Base-by-base conservation (phyloP, 2,329 filamentous ascomycete genomes). In the Ophiostoma angusticollis region DNA sequence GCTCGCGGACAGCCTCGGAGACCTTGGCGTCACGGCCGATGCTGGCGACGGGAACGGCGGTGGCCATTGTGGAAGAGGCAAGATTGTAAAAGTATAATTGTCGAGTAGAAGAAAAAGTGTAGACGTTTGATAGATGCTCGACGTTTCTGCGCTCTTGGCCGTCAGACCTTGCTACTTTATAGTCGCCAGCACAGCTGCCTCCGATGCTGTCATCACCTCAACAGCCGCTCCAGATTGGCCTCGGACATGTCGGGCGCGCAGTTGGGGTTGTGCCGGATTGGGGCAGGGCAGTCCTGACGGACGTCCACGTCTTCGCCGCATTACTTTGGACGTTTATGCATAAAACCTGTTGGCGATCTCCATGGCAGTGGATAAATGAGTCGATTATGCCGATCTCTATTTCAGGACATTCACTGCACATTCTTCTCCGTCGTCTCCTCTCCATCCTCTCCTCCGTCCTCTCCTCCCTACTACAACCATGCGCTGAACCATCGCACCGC, bases 401-500 rank as follows among this genome's bases (percentile, higher is more conserved):
- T 18, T 11, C 30, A 3, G 6, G 8, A 12, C 6, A 6, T 17
- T 8, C 32, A n/a, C n/a, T n/a, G n/a, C n/a, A n/a, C n/a, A n/a
- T n/a, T n/a, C n/a, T n/a, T n/a, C n/a, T n/a, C n/a, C n/a, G n/a
- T n/a, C n/a, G n/a, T 24, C n/a, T 6, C n/a, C n/a, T 24, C n/a
- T 9, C 3, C 11, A 27, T 16, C 23, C 3, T 23, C 14, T 4
- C 19, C 14, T 22, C 13, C 16, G 2, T 14, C 31, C 19, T 22
- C 31, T 12, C 19, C 30, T n/a, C n/a, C n/a, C n/a, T n/a, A n/a
- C n/a, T 35, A 44, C 34, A 44, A 37, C 59, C 60, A 62, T 13
- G 77, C 65, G 39, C 80, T 70, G 52, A 89, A 86, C 80, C 81
- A 91, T 42, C 66, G 59, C 37, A 85, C 68, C 19, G 82, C 81